Evolutionary conservation across 176 grass and related monocot genomes (phyloP).

Genomic region (Melocanna baccifera): DNA sequence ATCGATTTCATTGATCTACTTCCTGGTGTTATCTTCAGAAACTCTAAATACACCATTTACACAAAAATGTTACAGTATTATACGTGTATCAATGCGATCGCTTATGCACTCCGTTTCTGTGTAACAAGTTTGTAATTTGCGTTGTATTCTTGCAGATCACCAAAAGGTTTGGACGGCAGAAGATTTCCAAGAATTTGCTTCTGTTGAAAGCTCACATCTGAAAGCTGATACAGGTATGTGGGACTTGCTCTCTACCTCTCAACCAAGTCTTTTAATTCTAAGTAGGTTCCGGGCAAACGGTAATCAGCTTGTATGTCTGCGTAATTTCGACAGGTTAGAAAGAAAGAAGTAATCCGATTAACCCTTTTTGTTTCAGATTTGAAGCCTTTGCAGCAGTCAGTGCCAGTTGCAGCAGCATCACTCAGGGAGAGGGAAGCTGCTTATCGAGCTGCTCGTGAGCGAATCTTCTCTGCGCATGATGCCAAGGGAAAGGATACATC

Average conservation of each 20-base stretch:
- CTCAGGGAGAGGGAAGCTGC: conserved; percentile 87
- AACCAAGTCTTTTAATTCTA: not conserved
- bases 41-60: not conserved
- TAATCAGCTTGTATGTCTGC: not conserved
- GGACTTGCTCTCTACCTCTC: not conserved
- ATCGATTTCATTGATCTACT: not conserved
- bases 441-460: conserved; percentile 71
- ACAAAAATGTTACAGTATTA: not conserved
- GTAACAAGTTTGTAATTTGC: conserved; percentile 16
- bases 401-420: conserved; percentile 27
- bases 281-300: not conserved
- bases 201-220: conserved; percentile 30
- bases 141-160: conserved; percentile 18
- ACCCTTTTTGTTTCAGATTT: conserved; percentile 23
- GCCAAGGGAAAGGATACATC: conserved; percentile 29
- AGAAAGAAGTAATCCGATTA: not conserved
- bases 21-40: not conserved
- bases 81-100: conserved; percentile 6
- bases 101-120: not conserved
- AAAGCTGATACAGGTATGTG: conserved; percentile 33
- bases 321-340: not conserved
- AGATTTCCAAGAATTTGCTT: conserved; percentile 14
- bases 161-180: conserved; percentile 7
- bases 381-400: conserved; percentile 31
- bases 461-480: conserved; percentile 58